phyloP scores from a whole-genome alignment of 306 rosid genomes.

The Dalbergia cochinchinensis region DNA sequence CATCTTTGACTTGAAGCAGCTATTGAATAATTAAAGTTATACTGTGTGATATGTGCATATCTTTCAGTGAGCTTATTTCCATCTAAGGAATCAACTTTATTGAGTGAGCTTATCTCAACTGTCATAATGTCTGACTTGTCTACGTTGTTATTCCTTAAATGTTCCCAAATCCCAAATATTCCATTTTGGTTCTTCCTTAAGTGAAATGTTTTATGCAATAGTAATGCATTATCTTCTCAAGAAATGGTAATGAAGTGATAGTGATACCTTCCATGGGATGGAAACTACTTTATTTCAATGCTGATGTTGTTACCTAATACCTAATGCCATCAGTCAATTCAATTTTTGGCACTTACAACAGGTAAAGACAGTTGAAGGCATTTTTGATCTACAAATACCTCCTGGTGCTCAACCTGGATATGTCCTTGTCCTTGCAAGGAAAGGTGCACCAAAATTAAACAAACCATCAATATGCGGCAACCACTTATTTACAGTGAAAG shows the following conservation, averaged over 20 bases:
- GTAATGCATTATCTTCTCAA: background rate
- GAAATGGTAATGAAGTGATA: conserved; percentile 4
- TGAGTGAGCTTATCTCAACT: no score
- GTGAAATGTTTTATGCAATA: no score
- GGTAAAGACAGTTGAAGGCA: conserved; percentile 92
- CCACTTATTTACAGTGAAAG: conserved; percentile 88
- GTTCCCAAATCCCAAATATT: no score
- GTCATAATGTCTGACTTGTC: no score
- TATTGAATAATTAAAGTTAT: no score
- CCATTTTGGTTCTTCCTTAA: background rate
- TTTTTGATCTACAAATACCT: conserved; percentile 78
- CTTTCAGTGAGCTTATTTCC: no score
- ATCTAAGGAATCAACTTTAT: no score
- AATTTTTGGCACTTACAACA: conserved; percentile 51
- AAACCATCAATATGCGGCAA: conserved; percentile 93
- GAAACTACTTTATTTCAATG: background rate
- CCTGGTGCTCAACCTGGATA: conserved; percentile 96
- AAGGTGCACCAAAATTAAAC: conserved; percentile 92
- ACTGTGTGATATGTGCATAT: no score
- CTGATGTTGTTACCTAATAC: no score
- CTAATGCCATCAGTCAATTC: no score
- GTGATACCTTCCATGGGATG: background rate
- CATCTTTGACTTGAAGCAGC: no score
- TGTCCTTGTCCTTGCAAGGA: conserved; percentile 80
- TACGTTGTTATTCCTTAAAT: conserved; percentile 4